Base-by-base conservation (phyloP, 495 filamentous ascomycete species). In the Cryomyces antarcticus region DNA sequence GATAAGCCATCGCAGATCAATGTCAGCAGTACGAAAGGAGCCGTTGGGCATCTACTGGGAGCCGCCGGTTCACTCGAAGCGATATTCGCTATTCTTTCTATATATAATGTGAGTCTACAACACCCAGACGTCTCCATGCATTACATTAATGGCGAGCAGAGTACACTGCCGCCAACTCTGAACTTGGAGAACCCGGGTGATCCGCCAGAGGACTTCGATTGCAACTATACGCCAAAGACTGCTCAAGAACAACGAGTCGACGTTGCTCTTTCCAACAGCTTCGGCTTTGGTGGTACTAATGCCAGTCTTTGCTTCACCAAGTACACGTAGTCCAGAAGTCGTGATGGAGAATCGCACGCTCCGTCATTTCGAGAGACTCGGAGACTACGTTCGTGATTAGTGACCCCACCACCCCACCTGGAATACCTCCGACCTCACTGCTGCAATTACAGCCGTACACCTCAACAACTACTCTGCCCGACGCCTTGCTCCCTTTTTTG, bases 201-300 rank as follows among this genome's bases (percentile, higher is more conserved):
- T 34, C 57, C 60, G 12, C 39, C 48, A 9, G 49, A 75, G 41
- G 81, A 74, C 6, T 83, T 86, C 41, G 66, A 77, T 42, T 93
- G 84, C 65, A 95, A 97, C 59, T 88, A 93, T 61, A 75, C 92
- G 3, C 75, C 85, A 0, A 64, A 74, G 1, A 47, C 65, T 30
- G 67, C 81, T 2, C 87, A 95, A 54, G 56, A 77, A 28, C 74
- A 74, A 49, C 45, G 63, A 7, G 75, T 95, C 24, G 67, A 78
- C 44, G 80, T 87, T 28, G 79, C 78, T 30, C 48, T 97, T 51
- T 85, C 82, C 13, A 97, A 97, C 53, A 96, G 88, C 54, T 97
- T 97, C 67, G 89, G 89, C 1, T 97, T 97, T 65, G 89, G 89
- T 7, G 89, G 89, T 29, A 97, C 89, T 6, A 96, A 96, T 63